phyloP scores from a whole-genome alignment of 2,329 filamentous ascomycete species.

The Cytospora mali region DNA sequence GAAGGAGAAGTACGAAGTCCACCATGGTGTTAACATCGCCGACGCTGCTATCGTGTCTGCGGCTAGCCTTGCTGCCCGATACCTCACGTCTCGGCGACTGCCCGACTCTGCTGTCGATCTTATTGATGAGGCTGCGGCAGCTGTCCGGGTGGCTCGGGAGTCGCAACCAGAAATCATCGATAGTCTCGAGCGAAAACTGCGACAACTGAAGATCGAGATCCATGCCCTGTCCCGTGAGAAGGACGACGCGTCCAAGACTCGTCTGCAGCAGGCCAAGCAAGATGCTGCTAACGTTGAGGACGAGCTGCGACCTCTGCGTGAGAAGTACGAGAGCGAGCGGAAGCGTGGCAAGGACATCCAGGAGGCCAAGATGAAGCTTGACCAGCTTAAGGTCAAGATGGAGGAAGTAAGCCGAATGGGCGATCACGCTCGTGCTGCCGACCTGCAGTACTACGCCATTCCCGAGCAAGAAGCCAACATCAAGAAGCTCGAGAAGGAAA shows the following conservation, averaged over 20 bases:
- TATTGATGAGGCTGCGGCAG: constrained; percentile 93
- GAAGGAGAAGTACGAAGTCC: constrained; percentile 97
- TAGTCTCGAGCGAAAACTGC: constrained; percentile 84
- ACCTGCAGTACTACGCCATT: constrained; percentile 96
- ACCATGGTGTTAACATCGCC: constrained; percentile 95
- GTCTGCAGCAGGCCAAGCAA: constrained; percentile 79
- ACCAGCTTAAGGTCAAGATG: constrained; percentile 85
- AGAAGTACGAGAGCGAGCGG: constrained; percentile 96
- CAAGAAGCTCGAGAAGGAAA: constrained; percentile 77
- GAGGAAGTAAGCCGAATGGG: constrained; percentile 89
- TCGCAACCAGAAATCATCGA: constrained; percentile 96
- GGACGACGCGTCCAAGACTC: constrained; percentile 85
- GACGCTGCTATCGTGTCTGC: constrained; percentile 91
- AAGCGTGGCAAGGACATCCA: constrained; percentile 89
- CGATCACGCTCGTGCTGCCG: constrained; percentile 84
- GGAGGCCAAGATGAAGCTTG: constrained; percentile 91
- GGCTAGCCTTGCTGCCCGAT: constrained; percentile 89
- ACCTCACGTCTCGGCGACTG: constrained; percentile 85
- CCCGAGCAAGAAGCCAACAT: constrained; percentile 86
- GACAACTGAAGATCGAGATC: constrained; percentile 96
- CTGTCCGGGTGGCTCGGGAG: constrained; percentile 93
- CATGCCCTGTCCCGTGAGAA: constrained; percentile 92
- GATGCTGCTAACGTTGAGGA: constrained; percentile 95
- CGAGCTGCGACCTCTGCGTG: constrained; percentile 85
- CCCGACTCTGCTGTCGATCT: constrained; percentile 97